Evolutionary conservation across 768 basidiomycete species (phyloP).

Genomic region (Tylopilus plumbeoviolaceoides): DNA sequence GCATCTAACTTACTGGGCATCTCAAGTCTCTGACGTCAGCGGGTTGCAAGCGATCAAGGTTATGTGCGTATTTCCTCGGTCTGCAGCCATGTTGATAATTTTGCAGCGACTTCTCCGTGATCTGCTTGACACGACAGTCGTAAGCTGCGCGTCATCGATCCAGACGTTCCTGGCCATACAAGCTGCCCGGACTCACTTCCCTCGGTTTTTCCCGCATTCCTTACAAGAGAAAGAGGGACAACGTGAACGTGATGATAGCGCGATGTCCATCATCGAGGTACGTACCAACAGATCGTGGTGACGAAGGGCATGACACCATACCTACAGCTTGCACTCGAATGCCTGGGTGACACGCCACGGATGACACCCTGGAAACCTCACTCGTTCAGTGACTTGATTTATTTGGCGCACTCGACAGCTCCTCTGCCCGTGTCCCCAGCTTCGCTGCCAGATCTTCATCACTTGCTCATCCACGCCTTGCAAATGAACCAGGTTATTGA

Average conservation of each 20-base stretch:
- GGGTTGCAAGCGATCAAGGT: constrained; percentile 21
- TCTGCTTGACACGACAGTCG: constrained; percentile 36
- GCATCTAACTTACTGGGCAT: constrained; percentile 16
- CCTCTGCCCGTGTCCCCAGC: constrained; percentile 12
- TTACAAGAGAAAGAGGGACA: constrained; percentile 34
- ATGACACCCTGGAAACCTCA: constrained; percentile 13
- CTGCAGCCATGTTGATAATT: not conserved
- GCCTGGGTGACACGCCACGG: constrained; percentile 24
- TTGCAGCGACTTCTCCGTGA: constrained; percentile 26
- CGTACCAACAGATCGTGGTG: constrained; percentile 12
- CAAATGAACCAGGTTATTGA: constrained; percentile 54
- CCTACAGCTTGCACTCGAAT: constrained; percentile 30
- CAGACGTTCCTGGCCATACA: constrained; percentile 44
- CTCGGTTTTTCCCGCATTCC: constrained; percentile 39
- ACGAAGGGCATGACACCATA: not conserved
- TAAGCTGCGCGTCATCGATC: constrained; percentile 36
- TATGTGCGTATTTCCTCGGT: not conserved
- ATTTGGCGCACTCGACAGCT: constrained; percentile 20
- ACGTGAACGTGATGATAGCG: constrained; percentile 39
- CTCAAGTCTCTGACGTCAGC: not conserved
- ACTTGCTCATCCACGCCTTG: constrained; percentile 45
- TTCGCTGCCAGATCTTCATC: constrained; percentile 31
- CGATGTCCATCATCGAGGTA: constrained; percentile 39
- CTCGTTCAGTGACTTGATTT: constrained; percentile 28
- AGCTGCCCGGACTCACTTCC: constrained; percentile 42